Percentiles rank a stretch among this genome's conserved stretches.
phyloP scores from a whole-genome alignment of 2,329 filamentous ascomycete species.

The Colletotrichum siamense region DNA sequence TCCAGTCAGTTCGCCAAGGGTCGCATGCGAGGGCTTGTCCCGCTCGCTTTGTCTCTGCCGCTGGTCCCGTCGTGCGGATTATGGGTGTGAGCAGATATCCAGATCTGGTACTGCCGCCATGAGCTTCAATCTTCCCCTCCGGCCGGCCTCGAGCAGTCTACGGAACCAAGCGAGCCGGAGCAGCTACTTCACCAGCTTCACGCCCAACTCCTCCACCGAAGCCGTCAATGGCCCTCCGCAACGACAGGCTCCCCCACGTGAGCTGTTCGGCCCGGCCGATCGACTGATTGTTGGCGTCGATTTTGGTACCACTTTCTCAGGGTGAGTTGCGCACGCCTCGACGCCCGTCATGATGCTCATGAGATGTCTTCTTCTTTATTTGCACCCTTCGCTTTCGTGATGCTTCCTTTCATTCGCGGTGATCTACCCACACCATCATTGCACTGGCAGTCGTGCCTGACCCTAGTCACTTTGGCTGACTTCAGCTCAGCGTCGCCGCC shows the following conservation, averaged over 20 bases:
- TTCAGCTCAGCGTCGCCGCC: slow-evolving; percentile 63
- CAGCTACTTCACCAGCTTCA: slow-evolving; percentile 62
- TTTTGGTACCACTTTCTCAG: slow-evolving; percentile 85
- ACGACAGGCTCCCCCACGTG: slow-evolving; percentile 53
- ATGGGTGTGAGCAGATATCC: slow-evolving; percentile 17
- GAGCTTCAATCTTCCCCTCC: slow-evolving; percentile 58
- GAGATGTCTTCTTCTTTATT: background rate
- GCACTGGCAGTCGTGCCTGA: background rate
- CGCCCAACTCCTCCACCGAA: slow-evolving; percentile 62
- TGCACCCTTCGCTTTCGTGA: background rate
- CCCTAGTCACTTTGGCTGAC: background rate
- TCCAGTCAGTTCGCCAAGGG: background rate
- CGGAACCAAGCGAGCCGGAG: slow-evolving; percentile 62
- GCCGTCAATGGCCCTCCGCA: slow-evolving; percentile 68
- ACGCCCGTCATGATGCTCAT: background rate
- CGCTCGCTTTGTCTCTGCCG: slow-evolving; percentile 4
- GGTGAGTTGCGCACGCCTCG: slow-evolving; percentile 51
- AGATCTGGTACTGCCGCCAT: slow-evolving; percentile 35
- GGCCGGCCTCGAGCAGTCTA: slow-evolving; percentile 49
- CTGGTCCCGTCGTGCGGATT: background rate
- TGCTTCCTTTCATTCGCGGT: background rate
- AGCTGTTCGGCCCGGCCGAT: slow-evolving; percentile 60
- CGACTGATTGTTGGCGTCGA: slow-evolving; percentile 79
- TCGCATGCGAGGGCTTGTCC: slow-evolving; percentile 11
- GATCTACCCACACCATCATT: background rate